Percentiles rank a stretch among this genome's conserved stretches.
phyloP scores from a whole-genome alignment of 176 grass and related monocot species.

The Aegilops umbellulata region DNA sequence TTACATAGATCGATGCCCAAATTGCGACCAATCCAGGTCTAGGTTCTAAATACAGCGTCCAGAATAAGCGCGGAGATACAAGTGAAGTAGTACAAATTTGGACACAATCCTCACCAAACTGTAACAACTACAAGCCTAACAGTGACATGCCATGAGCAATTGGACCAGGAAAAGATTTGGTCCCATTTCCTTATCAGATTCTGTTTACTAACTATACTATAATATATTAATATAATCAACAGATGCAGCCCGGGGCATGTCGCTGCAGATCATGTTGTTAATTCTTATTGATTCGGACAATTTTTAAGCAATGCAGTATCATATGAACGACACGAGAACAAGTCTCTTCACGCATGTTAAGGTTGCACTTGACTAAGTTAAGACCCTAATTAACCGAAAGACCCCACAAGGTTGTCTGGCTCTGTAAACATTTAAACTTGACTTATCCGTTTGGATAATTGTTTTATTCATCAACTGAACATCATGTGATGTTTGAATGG shows the following conservation, averaged over 20 bases:
- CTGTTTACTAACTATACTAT: slow-evolving; percentile 40
- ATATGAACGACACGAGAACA: background rate
- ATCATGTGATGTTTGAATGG: background rate
- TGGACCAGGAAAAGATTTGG: slow-evolving; percentile 42
- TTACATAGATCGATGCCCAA: background rate
- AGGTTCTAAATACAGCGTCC: background rate
- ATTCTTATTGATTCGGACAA: slow-evolving; percentile 14
- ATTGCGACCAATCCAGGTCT: background rate
- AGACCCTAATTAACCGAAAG: slow-evolving; percentile 6
- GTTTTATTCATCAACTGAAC: background rate
- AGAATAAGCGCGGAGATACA: slow-evolving; percentile 3
- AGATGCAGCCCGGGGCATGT: background rate
- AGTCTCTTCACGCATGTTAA: background rate
- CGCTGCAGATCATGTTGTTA: background rate
- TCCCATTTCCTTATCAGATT: slow-evolving; percentile 37
- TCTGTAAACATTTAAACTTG: slow-evolving; percentile 13
- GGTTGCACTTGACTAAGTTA: slow-evolving; percentile 25
- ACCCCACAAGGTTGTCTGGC: background rate
- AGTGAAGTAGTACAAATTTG: slow-evolving; percentile 21
- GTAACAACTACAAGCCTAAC: slow-evolving; percentile 34
- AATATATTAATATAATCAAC: background rate
- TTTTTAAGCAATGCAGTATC: slow-evolving; percentile 2
- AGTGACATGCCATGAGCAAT: slow-evolving; percentile 28
- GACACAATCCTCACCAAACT: slow-evolving; percentile 36
- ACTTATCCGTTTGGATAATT: slow-evolving; percentile 5